Percentiles rank a stretch among this genome's conserved stretches.
Evolutionary conservation across 331 rosid species (phyloP).

Genomic region (Erythrophleum ivorense): DNA sequence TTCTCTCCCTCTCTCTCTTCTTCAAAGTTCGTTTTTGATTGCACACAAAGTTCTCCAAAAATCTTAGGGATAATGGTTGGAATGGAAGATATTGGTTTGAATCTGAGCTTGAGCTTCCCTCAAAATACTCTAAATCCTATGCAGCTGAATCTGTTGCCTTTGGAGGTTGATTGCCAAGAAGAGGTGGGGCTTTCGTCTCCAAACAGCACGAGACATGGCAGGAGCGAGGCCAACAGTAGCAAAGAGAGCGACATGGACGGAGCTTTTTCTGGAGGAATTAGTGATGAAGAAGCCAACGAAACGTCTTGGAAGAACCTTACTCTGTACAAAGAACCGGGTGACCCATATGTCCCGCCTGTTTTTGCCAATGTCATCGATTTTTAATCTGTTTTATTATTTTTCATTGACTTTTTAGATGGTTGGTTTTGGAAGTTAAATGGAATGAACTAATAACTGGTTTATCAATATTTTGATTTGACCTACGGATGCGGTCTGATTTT

Average conservation of each 20-base stretch:
- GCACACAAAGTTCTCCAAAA: too few relatives aligned
- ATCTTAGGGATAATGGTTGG: conserved; percentile 28
- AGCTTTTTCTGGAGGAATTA: conserved; percentile 62
- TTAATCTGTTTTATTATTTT: too few relatives aligned
- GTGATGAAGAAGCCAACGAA: conserved; percentile 87
- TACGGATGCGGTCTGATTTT: too few relatives aligned
- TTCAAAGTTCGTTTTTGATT: too few relatives aligned
- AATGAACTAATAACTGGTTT: too few relatives aligned
- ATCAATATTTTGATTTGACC: too few relatives aligned
- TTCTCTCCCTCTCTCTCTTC: too few relatives aligned
- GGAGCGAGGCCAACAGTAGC: conserved; percentile 56
- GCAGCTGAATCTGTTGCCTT: conserved; percentile 68
- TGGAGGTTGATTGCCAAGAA: conserved; percentile 64
- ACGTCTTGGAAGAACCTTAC: conserved; percentile 79
- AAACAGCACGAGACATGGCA: conserved; percentile 84
- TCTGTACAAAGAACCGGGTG: conserved; percentile 63
- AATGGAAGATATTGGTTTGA: conserved; percentile 71
- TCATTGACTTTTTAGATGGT: too few relatives aligned
- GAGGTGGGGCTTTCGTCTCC: conserved; percentile 86
- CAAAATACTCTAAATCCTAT: conserved; percentile 38
- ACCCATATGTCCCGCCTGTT: too few relatives aligned
- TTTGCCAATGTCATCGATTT: too few relatives aligned
- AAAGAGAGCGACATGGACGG: conserved; percentile 69
- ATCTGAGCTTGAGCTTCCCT: conserved; percentile 67
- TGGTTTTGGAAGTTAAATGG: too few relatives aligned